Evolutionary conservation across 106 monocot genomes (phyloP), one percentile per base, ranked within the genome.

Genomic region (Iris macrosiphon): DNA sequence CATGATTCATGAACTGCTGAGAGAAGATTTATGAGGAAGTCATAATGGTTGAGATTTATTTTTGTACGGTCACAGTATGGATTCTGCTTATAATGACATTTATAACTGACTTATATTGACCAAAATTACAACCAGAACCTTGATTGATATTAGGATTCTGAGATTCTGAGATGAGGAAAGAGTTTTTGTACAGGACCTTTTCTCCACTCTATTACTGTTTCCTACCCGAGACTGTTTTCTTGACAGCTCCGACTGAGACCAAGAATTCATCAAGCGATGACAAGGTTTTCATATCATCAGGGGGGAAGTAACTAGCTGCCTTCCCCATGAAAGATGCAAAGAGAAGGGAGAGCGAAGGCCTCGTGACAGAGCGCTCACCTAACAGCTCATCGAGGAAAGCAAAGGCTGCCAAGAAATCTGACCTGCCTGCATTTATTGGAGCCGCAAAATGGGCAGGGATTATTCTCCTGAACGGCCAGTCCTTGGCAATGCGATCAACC

Each of bases 211-310:
- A n/a, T 61, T 40, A 65, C 44, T 27, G 53, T 64, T 73, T 90
- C 61, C 76, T 73, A 18, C 90, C 90, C 6, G 89, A 89, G 7
- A 83, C 90, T 4, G 96, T 96, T 61, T 90, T 96, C 51, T 90
- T 96, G 31, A 96, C 96, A 49, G 63, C 96, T 40, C 96, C 96
- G 50, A 90, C 80, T 6, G 96, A 96, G 45, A 89, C 86, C 47
- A 96, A 70, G 62, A 96, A 96, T 55, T 96, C 24, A 32, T 96
- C 96, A 17, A 96, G 80, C 2, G 90, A 90, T 1, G 96, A 96
- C 21, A 96, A 46, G 6, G 90, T 96, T 72, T 89, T 89, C 95
- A 96, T 96, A 58, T 96, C 95, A 48, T 96, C 95, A 3, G 85
- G 85, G 18, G 89, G 95, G 57, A 86, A 96, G 60, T 86, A 96